A percentile compares a stretch with the other conserved stretches of the same genome.
These are phyloP conservation scores for Pichia thaimueangensis DNA, from an alignment of 805 yeast genomes.

Conservation along the genomic window DNA sequence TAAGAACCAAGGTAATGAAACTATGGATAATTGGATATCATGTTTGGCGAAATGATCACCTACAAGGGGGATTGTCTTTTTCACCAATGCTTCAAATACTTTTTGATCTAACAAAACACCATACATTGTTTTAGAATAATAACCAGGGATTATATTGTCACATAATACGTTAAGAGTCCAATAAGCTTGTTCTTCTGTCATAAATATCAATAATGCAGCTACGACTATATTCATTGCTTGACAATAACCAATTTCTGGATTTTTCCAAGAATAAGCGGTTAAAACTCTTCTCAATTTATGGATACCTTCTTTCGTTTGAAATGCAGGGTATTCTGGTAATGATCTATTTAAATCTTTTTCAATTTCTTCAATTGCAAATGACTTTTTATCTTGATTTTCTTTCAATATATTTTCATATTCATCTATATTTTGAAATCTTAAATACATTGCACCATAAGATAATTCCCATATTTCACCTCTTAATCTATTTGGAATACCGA, in stretches of 20 bases:
- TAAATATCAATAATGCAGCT: constrained; percentile 71
- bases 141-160: constrained; percentile 86
- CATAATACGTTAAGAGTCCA: constrained; percentile 83
- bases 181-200: constrained; percentile 96
- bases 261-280: constrained; percentile 93
- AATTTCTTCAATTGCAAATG: constrained; percentile 91
- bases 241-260: constrained; percentile 95
- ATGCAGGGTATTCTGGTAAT: constrained; percentile 92
- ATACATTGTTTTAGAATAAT: constrained; percentile 94
- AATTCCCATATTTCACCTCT: constrained; percentile 97
- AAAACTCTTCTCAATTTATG: constrained; percentile 77
- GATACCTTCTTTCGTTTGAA: constrained; percentile 82
- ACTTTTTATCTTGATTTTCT: constrained; percentile 55
- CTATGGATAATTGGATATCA: constrained; percentile 89
- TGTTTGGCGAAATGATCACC: constrained; percentile 73
- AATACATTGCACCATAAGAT: constrained; percentile 77
- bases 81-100: constrained; percentile 86
- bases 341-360: constrained; percentile 94
- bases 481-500: constrained; percentile 89
- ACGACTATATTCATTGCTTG: constrained; percentile 97
- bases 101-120: constrained; percentile 92
- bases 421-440: constrained; percentile 55
- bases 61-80: constrained; percentile 80
- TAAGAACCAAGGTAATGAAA: constrained; percentile 93
- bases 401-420: constrained; percentile 54